Evolutionary conservation across 345 rosid genomes (phyloP).

Genomic region (Populus euphratica): DNA sequence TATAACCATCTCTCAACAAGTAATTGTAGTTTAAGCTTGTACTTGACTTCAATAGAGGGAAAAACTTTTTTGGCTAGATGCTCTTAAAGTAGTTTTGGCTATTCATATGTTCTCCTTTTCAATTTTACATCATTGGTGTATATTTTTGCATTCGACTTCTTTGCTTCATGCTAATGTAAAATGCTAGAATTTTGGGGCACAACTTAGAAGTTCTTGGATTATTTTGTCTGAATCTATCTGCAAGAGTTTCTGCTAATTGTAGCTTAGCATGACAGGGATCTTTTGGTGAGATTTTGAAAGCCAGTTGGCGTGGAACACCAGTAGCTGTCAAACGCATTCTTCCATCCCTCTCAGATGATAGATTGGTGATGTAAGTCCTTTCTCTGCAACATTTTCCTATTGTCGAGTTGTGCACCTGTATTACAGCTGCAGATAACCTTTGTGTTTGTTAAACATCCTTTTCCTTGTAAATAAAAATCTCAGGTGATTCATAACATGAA

Average conservation of each 20-base stretch:
- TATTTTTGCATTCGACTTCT: background rate
- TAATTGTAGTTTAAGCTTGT: background rate
- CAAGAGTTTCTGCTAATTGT: slow-evolving; percentile 24
- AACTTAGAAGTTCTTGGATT: background rate
- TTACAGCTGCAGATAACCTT: background rate
- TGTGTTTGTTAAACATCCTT: background rate
- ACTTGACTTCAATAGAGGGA: background rate
- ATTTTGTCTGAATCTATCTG: background rate
- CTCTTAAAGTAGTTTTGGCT: background rate
- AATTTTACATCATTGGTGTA: background rate
- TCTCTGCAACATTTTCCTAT: background rate
- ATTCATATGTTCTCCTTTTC: background rate
- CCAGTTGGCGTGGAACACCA: slow-evolving; percentile 97
- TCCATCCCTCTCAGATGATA: slow-evolving; percentile 97
- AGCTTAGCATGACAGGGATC: slow-evolving; percentile 61
- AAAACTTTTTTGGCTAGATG: background rate
- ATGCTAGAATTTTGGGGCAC: background rate
- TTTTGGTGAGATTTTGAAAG: slow-evolving; percentile 95
- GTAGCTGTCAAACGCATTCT: slow-evolving; percentile 96
- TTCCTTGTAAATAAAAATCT: background rate
- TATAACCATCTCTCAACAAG: background rate
- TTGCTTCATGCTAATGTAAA: background rate
- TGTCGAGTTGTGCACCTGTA: background rate
- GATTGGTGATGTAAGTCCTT: slow-evolving; percentile 83
- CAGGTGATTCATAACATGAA: background rate